Evolutionary conservation across 176 grass and related monocot genomes (phyloP), one percentile per base, ranked within the genome.

Genomic region (Paspalum notatum): DNA sequence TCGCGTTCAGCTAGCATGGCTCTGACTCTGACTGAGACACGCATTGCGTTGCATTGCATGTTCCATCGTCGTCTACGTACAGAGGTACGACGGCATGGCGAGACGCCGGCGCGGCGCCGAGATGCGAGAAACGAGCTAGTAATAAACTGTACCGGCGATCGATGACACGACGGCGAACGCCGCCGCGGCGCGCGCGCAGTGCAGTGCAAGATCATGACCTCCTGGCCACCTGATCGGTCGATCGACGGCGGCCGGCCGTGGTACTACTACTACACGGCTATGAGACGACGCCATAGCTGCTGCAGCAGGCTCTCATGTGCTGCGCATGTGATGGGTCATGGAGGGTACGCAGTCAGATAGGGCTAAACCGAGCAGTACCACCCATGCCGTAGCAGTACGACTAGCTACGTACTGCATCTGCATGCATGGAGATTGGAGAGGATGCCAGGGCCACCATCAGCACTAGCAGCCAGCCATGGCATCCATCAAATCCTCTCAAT

Each of bases 231-330:
- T 32, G 32, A 54, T 37, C 44, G 6, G 16, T 26, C 24, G 8
- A 9, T 16, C 45, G 68, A 12, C 21, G 8, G 42, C 25, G 4
- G 4, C 5, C 37, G 14, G 32, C 5, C 26, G 5, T 13, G 45
- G 46, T 1, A 10, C 17, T 9, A 5, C 17, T 5, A 2, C 27
- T 32, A 50, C 24, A 32, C 40, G 45, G 62, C 48, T 49, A 46
- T 41, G 70, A 13, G 27, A 48, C 20, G 15, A 32, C 26, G 17
- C n/a, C 46, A 21, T 52, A 38, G 17, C 37, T 62, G 60, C 24
- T 56, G 32, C 15, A 10, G 16, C 45, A 52, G 62, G n/a, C 44
- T 46, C 66, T 88, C 61, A 80, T 84, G 61, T 88, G 81, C 75
- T 50, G 42, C 17, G 10, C 81, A 80, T 84, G 76, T 69, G 76